These are phyloP conservation scores for Xylariales sp. DNA, from an alignment of 2,329 filamentous ascomycete genomes.

Conservation along the genomic window DNA sequence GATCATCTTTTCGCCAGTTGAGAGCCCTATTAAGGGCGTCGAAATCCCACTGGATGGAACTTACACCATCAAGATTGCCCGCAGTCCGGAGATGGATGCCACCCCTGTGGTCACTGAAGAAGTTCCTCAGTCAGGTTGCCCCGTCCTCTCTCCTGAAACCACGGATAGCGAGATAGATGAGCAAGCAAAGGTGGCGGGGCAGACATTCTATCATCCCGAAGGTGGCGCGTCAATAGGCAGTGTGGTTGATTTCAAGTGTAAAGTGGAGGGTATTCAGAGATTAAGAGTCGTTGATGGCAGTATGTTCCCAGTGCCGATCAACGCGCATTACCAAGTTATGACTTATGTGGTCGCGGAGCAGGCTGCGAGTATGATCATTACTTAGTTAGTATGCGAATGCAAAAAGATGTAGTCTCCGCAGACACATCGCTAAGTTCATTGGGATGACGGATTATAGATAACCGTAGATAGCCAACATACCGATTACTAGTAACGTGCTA, in stretches of 20 bases:
- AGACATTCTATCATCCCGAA: not conserved
- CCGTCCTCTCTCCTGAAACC: not conserved
- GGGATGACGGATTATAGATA: too few relatives aligned
- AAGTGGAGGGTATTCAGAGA: not conserved
- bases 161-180: not conserved
- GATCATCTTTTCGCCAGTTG: not conserved
- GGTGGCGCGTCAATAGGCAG: not conserved
- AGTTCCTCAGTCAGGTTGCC: not conserved
- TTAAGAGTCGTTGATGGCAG: not conserved
- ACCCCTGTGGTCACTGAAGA: not conserved
- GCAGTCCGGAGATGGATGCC: not conserved
- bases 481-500: too few relatives aligned
- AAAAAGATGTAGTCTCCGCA: too few relatives aligned
- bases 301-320: not conserved
- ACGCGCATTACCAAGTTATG: not conserved
- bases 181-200: not conserved
- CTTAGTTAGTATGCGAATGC: too few relatives aligned
- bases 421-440: too few relatives aligned
- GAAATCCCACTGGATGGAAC: not conserved
- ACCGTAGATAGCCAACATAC: too few relatives aligned
- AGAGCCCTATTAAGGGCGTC: not conserved
- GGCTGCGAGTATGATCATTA: not conserved
- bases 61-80: too few relatives aligned
- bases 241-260: not conserved
- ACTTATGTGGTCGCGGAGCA: not conserved